phyloP scores from a whole-genome alignment of 176 grass and related monocot species.

The Aechmea fasciata region DNA sequence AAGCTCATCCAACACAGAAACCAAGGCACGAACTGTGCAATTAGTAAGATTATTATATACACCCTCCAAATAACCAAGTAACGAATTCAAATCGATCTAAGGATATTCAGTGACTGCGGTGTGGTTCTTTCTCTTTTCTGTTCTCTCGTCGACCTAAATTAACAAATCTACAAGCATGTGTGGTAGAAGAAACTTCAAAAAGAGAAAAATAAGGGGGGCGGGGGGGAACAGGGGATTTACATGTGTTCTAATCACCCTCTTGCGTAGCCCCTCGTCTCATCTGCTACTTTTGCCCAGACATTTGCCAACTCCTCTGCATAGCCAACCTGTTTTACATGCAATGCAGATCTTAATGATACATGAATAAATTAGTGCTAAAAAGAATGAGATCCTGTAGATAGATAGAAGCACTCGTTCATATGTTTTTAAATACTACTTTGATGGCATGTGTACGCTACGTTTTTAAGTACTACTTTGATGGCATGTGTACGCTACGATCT shows the following conservation, averaged over 20 bases:
- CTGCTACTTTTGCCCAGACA: conserved; percentile 68
- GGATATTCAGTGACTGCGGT: neutral
- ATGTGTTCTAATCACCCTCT: conserved; percentile 13
- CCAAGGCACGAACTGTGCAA: too few species aligned
- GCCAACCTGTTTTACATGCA: conserved; percentile 43
- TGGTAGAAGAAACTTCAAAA: conserved; percentile 9
- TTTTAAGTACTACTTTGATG: too few species aligned
- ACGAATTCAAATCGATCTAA: neutral
- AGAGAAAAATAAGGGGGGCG: neutral
- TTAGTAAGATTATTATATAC: too few species aligned
- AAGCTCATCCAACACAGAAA: too few species aligned
- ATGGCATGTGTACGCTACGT: too few species aligned
- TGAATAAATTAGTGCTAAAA: too few species aligned
- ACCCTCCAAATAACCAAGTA: neutral
- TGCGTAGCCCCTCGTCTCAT: conserved; percentile 63
- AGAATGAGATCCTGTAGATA: too few species aligned
- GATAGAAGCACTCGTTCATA: too few species aligned
- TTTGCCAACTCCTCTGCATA: conserved; percentile 82
- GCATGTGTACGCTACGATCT: too few species aligned
- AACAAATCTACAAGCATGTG: conserved; percentile 40
- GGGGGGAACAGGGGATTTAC: neutral
- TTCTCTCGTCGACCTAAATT: conserved; percentile 15
- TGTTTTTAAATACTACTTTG: too few species aligned
- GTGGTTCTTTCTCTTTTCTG: neutral
- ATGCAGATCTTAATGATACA: neutral